phyloP scores from a whole-genome alignment of 2,329 filamentous ascomycete species.

The Chrysosporium queenslandicum region DNA sequence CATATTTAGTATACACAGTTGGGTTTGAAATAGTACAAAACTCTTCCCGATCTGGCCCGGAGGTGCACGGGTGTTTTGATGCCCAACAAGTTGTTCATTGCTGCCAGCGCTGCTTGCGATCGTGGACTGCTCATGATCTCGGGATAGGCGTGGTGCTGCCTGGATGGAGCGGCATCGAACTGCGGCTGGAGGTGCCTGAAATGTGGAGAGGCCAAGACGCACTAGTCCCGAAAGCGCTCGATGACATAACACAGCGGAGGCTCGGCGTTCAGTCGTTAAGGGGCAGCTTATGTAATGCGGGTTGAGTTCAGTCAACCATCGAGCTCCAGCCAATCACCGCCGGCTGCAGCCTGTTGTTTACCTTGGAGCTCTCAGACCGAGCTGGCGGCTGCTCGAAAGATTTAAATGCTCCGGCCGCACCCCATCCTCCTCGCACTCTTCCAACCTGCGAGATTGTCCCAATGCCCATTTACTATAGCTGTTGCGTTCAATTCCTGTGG shows the following conservation, averaged over 20 bases:
- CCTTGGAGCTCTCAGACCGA: neutral
- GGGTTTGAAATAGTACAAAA: too few species aligned
- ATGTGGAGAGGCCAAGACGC: neutral
- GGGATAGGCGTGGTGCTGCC: neutral
- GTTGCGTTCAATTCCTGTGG: neutral
- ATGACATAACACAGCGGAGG: neutral
- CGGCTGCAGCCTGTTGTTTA: slow-evolving; percentile 8
- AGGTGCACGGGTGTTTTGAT: too few species aligned
- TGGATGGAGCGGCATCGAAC: neutral
- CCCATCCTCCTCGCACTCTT: neutral
- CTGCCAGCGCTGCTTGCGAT: neutral
- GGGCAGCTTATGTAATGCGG: neutral
- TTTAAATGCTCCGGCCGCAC: neutral
- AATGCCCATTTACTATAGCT: neutral
- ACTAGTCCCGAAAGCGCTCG: neutral
- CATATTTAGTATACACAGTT: too few species aligned
- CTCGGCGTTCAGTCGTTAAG: neutral
- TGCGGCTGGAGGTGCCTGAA: slow-evolving; percentile 6
- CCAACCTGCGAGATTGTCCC: too few species aligned
- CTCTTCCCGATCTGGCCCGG: too few species aligned
- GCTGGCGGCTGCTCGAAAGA: neutral
- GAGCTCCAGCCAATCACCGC: slow-evolving; percentile 6
- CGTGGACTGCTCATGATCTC: neutral
- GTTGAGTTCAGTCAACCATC: neutral
- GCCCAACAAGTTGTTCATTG: neutral